Conservation (phyloP, 1,284 basidiomycete genomes). For the Tilletia setariae region DNA sequence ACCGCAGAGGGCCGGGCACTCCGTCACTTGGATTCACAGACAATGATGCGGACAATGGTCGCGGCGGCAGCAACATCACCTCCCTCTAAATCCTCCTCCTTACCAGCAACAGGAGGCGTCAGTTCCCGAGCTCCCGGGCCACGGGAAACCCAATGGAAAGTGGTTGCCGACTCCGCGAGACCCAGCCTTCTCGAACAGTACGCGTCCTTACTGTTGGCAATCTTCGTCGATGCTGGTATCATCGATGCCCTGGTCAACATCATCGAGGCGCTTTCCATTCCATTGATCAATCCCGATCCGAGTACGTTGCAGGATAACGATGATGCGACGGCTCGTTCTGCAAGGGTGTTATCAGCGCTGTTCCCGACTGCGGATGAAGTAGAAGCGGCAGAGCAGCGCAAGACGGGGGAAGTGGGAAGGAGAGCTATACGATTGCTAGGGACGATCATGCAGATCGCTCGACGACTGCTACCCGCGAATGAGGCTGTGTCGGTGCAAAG, state of each 20-base stretch:
- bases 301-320: background rate
- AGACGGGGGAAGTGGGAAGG: constrained; percentile 27
- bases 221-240: constrained; percentile 82
- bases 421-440: constrained; percentile 84
- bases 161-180: background rate
- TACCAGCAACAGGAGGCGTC: background rate
- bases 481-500: constrained; percentile 78
- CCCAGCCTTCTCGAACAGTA: constrained; percentile 91
- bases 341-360: no score
- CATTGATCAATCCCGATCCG: background rate
- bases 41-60: background rate
- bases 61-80: background rate
- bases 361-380: constrained; percentile 30
- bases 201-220: constrained; percentile 78
- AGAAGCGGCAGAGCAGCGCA: background rate
- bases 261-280: constrained; percentile 24
- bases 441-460: constrained; percentile 82
- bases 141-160: constrained; percentile 29
- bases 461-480: constrained; percentile 77
- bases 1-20: background rate
- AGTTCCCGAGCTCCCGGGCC: background rate
- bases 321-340: background rate
- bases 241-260: constrained; percentile 45
- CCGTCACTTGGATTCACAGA: background rate
- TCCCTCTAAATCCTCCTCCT: background rate